Evolutionary conservation across 192 early-diverging fungal genomes (phyloP), one percentile per base, ranked within the genome.

Genomic region (Linnemannia hyalina): DNA sequence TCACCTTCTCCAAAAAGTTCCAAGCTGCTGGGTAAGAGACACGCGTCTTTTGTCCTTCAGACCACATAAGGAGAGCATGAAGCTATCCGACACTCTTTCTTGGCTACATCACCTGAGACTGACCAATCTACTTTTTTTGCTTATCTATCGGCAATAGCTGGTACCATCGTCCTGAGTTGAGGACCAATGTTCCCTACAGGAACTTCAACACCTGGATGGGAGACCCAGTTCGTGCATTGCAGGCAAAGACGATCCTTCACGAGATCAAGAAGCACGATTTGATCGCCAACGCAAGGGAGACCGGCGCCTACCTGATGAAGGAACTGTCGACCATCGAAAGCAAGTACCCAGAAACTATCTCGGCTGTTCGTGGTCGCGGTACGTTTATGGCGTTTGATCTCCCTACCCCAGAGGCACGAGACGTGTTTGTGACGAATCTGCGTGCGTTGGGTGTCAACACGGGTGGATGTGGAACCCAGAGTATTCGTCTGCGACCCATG

Each of bases 161-260:
- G 90, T 95, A 90, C 87, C 91, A 94, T 73, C 86, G 90, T 1
- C 74, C 80, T 10, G 89, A 92, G 44, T 73, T 95, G 73, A 89
- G 93, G 63, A 90, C 93, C n/a, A 85, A 90, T 70, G 90, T 92
- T 73, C 82, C 95, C 40, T 93, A 91, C 78, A 92, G 95, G 80
- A 90, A 93, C 77, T 95, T 94, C 57, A 95, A 95, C 80, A 95
- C 95, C 15, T 95, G 95, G 95, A 80, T 95, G 89, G 95, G 95
- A 18, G 95, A 95, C 78, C 93, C 92, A 2, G 89, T 94, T 23
- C 90, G 95, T 32, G 92, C 93, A 3, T 70, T 94, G 41, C 88
- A 94, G 63, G 91, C 94, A 29, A 89, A 89, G 44, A 91, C 92
- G 8, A 93, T 95, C 52, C 78, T 95, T 8, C 60, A 89, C n/a